Evolutionary conservation across 805 yeast species (phyloP).

Genomic region (Cyberlindnera euphorbiae): DNA sequence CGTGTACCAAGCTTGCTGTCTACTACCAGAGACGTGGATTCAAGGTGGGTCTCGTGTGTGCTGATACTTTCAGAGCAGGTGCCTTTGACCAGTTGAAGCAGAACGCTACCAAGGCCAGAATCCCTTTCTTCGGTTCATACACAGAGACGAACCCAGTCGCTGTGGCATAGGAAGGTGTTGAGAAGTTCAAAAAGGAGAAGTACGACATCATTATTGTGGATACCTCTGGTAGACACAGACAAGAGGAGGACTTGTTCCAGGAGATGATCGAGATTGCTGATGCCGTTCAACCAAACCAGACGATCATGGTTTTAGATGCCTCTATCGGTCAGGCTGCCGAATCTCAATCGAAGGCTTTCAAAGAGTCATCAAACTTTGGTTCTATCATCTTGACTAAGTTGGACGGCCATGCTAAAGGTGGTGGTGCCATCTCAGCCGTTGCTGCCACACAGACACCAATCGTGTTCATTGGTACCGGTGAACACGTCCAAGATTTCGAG

Average conservation of each 20-base stretch:
- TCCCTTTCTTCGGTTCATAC: slow-evolving; percentile 93
- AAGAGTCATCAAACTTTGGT: slow-evolving; percentile 89
- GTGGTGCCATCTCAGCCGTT: slow-evolving; percentile 98
- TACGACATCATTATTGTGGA: slow-evolving; percentile 94
- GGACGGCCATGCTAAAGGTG: slow-evolving; percentile 99
- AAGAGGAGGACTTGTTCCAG: slow-evolving; percentile 82
- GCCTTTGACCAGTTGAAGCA: slow-evolving; percentile 98
- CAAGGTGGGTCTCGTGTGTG: slow-evolving; percentile 95
- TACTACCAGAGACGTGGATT: slow-evolving; percentile 90
- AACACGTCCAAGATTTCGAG: slow-evolving; percentile 90
- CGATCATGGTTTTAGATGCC: slow-evolving; percentile 96
- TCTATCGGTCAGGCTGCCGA: slow-evolving; percentile 99
- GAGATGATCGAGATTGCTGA: slow-evolving; percentile 93
- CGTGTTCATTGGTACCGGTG: slow-evolving; percentile 97
- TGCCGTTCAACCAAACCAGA: slow-evolving; percentile 88
- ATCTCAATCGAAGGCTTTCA: slow-evolving; percentile 89
- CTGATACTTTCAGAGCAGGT: slow-evolving; percentile 99
- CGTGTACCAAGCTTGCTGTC: slow-evolving; percentile 94
- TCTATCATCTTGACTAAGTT: slow-evolving; percentile 90
- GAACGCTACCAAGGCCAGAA: slow-evolving; percentile 91
- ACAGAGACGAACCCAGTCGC: slow-evolving; percentile 93
- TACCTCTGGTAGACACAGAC: slow-evolving; percentile 97
- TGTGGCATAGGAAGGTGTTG: slow-evolving; percentile 89
- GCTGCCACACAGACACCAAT: slow-evolving; percentile 96
- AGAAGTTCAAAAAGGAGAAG: slow-evolving; percentile 82